A percentile compares a stretch with the other conserved stretches of the same genome.
These are phyloP conservation scores for Diplocarpon mali DNA, from an alignment of 2,329 filamentous ascomycete genomes.

Conservation along the genomic window DNA sequence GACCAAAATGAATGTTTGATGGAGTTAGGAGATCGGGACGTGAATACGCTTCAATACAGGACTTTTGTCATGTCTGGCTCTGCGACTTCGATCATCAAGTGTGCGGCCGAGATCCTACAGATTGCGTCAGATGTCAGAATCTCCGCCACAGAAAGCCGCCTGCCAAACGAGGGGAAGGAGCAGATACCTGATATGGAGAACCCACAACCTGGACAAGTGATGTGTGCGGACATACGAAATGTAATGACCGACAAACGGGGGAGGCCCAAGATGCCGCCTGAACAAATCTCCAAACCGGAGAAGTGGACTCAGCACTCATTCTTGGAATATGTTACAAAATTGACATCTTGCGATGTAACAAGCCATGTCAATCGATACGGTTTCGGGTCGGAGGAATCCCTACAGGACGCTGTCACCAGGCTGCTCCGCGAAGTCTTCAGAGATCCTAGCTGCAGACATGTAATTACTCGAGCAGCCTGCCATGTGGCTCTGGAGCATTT, in stretches of 20 bases:
- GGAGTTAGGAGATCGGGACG: constrained; percentile 5
- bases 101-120: constrained; percentile 13
- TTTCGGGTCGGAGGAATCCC: constrained; percentile 9
- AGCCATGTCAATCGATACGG: constrained; percentile 14
- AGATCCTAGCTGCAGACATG: constrained; percentile 22
- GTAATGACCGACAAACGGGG: neutral
- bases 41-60: neutral
- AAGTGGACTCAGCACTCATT: constrained; percentile 28
- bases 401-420: constrained; percentile 13
- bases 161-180: neutral
- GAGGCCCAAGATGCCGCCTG: constrained; percentile 10
- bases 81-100: constrained; percentile 11
- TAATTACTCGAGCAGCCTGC: constrained; percentile 31
- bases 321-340: constrained; percentile 29
- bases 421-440: constrained; percentile 27
- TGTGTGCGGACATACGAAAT: neutral
- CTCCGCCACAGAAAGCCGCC: neutral
- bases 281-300: constrained; percentile 11
- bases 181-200: neutral
- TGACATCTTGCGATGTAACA: constrained; percentile 25
- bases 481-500: constrained; percentile 32
- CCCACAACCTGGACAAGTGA: neutral
- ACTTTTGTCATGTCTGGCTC: constrained; percentile 19
- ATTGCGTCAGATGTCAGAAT: constrained; percentile 10
- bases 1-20: constrained; percentile 15